A percentile compares a stretch with the other conserved stretches of the same genome.
These are phyloP conservation scores for Auricularia auricula-judae DNA, from an alignment of 768 basidiomycete genomes.

Conservation along the genomic window DNA sequence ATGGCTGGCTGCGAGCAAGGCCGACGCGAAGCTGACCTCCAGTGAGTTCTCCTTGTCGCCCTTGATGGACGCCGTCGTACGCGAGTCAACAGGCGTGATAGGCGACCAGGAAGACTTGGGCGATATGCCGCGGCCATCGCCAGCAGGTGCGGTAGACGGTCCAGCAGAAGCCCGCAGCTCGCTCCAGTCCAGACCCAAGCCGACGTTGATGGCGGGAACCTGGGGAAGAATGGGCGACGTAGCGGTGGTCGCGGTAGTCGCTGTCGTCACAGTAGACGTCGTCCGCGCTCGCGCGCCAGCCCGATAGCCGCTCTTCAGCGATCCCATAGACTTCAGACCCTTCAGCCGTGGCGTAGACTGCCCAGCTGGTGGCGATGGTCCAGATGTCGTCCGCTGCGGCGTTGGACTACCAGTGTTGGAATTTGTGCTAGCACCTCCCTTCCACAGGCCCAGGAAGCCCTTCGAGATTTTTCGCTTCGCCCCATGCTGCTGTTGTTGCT, in stretches of 20 bases:
- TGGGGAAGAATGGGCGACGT: constrained; percentile 43
- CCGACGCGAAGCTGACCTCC: constrained; percentile 17
- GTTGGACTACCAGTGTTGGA: constrained; percentile 3
- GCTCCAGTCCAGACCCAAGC: constrained; percentile 37
- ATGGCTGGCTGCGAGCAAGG: constrained; percentile 87
- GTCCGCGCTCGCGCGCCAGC: constrained; percentile 16
- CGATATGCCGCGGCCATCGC: neutral
- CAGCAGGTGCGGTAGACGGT: neutral
- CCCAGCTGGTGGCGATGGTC: constrained; percentile 23
- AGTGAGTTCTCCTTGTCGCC: neutral
- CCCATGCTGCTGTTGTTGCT: constrained; percentile 14
- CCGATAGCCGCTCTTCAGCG: constrained; percentile 32
- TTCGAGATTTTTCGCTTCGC: constrained; percentile 50
- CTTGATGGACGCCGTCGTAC: neutral
- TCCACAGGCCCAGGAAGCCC: constrained; percentile 53
- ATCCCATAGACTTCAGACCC: constrained; percentile 71
- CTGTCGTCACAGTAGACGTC: constrained; percentile 25
- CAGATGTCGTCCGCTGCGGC: constrained; percentile 29
- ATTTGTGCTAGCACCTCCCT: constrained; percentile 17
- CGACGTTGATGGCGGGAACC: constrained; percentile 41
- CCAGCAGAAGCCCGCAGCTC: neutral
- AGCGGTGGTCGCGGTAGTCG: constrained; percentile 10
- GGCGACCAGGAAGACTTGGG: neutral
- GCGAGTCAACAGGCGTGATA: neutral
- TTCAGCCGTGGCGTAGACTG: constrained; percentile 40